Evolutionary conservation across 176 grass and related monocot species (phyloP).

Genomic region (Oryza nivara): DNA sequence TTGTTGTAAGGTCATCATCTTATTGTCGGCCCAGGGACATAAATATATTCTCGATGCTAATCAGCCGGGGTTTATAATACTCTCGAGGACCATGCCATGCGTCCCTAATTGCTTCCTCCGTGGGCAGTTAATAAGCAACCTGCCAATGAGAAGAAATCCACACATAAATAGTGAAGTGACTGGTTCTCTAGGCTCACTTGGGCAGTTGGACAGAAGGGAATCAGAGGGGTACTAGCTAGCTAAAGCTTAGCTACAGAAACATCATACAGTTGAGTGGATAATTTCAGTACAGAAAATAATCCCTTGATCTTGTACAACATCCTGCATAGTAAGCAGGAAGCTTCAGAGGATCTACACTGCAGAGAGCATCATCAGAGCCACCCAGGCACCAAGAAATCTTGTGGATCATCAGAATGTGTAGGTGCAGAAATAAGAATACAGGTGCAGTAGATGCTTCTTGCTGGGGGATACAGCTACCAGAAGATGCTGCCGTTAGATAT

Average conservation of each 20-base stretch:
- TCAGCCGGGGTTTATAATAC: conserved; percentile 40
- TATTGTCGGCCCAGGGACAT: conserved; percentile 29
- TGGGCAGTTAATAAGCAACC: conserved; percentile 46
- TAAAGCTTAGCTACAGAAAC: conserved; percentile 21
- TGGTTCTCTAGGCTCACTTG: not conserved
- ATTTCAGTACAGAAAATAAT: not conserved
- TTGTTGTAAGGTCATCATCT: conserved; percentile 50
- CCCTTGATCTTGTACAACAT: not conserved
- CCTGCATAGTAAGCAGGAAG: conserved; percentile 33
- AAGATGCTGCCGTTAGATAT: conserved; percentile 51
- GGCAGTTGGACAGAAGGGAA: not conserved
- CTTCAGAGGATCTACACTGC: conserved; percentile 38
- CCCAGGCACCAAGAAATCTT: conserved; percentile 12
- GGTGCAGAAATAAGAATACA: conserved; percentile 22
- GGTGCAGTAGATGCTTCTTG: conserved; percentile 58
- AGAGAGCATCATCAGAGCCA: conserved; percentile 22
- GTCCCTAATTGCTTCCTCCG: conserved; percentile 27
- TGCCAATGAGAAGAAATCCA: not conserved
- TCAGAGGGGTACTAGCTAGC: not conserved
- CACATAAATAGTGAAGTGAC: not conserved
- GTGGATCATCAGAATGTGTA: conserved; percentile 28
- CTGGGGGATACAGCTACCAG: conserved; percentile 40
- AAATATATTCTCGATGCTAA: conserved; percentile 35
- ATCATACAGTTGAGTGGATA: not conserved
- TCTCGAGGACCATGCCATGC: conserved; percentile 26